A percentile compares a stretch with the other conserved stretches of the same genome.
phyloP scores from a whole-genome alignment of 768 basidiomycete species.

The Boletus barrowsii region DNA sequence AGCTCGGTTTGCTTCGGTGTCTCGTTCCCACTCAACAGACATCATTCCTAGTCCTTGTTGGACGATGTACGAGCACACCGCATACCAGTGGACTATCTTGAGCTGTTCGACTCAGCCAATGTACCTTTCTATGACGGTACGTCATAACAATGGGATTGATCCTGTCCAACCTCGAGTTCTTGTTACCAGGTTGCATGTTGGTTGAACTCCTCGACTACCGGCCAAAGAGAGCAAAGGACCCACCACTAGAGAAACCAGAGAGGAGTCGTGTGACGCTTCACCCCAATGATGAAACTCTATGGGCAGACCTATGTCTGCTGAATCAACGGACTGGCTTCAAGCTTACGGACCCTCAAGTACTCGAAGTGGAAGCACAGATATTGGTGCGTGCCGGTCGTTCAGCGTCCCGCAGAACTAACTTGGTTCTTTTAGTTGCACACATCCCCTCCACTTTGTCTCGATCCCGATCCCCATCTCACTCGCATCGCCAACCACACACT shows the following conservation, averaged over 20 bases:
- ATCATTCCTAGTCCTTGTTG: slow-evolving; percentile 56
- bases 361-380: slow-evolving; percentile 72
- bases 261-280: slow-evolving; percentile 71
- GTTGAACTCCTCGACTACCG: slow-evolving; percentile 82
- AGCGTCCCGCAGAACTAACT: slow-evolving; percentile 3
- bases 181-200: slow-evolving; percentile 68
- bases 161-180: not conserved
- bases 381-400: slow-evolving; percentile 45
- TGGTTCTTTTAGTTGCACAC: slow-evolving; percentile 58
- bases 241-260: slow-evolving; percentile 55
- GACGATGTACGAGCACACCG: slow-evolving; percentile 81
- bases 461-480: slow-evolving; percentile 74
- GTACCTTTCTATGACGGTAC: slow-evolving; percentile 84
- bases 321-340: slow-evolving; percentile 54
- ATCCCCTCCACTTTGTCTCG: slow-evolving; percentile 71
- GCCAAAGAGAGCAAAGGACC: slow-evolving; percentile 54
- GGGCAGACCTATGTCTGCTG: slow-evolving; percentile 72
- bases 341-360: slow-evolving; percentile 70
- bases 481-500: slow-evolving; percentile 74
- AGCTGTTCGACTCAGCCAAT: slow-evolving; percentile 68
- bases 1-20: slow-evolving; percentile 10
- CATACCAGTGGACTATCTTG: slow-evolving; percentile 83
- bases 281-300: slow-evolving; percentile 74
- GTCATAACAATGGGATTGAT: slow-evolving; percentile 16
- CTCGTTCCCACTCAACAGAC: slow-evolving; percentile 5